phyloP scores from a whole-genome alignment of 495 filamentous ascomycete genomes.

The Tuber melanosporum region DNA sequence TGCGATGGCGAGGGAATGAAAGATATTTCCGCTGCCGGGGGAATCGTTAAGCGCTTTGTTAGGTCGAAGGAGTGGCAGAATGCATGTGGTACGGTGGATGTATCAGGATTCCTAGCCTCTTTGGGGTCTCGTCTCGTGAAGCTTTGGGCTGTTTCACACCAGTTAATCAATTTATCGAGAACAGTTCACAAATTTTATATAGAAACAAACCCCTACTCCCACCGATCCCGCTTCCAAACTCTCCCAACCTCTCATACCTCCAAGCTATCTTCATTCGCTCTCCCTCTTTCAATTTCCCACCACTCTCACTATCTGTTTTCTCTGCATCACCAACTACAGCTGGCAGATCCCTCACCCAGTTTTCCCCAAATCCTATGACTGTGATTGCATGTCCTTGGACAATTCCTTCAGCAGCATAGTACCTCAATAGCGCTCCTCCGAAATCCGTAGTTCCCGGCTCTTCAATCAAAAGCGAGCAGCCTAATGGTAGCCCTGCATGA shows the following conservation, averaged over 20 bases:
- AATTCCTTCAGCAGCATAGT: conserved; percentile 88
- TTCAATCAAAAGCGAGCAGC: conserved; percentile 73
- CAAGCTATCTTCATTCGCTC: conserved; percentile 98
- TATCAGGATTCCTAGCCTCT: background rate
- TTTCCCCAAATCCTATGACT: conserved; percentile 68
- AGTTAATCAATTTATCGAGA: conserved; percentile 1
- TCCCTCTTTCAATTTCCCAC: conserved; percentile 44
- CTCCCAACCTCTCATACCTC: conserved; percentile 83
- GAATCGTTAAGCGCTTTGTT: conserved; percentile 67
- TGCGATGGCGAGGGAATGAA: conserved; percentile 48
- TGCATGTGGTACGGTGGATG: conserved; percentile 39
- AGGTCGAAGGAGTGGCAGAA: conserved; percentile 92
- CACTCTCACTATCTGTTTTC: conserved; percentile 44
- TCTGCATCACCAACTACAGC: conserved; percentile 51
- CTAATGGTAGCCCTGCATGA: conserved; percentile 79
- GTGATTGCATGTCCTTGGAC: conserved; percentile 87
- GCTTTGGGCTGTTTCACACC: conserved; percentile 9
- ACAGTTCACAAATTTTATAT: background rate
- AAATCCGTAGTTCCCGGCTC: conserved; percentile 95
- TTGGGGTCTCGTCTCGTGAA: background rate
- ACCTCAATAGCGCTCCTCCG: conserved; percentile 72
- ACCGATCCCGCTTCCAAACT: conserved; percentile 54
- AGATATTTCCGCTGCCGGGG: conserved; percentile 50
- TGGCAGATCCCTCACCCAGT: conserved; percentile 77
- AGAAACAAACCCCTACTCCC: conserved; percentile 44